phyloP scores from a whole-genome alignment of 495 filamentous ascomycete genomes.

The Hapsidospora chrysogenum region DNA sequence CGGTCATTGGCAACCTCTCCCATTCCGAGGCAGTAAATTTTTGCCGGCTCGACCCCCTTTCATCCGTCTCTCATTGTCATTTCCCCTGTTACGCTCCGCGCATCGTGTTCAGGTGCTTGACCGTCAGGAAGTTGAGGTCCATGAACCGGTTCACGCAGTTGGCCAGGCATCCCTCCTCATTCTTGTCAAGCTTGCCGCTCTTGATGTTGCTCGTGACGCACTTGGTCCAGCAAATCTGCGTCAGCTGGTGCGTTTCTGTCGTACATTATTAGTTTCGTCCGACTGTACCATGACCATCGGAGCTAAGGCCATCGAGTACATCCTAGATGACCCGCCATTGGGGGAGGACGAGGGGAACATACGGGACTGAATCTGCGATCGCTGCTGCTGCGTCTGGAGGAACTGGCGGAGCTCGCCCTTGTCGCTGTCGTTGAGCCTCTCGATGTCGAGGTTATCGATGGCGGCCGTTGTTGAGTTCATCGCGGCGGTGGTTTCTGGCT shows the following conservation, averaged over 20 bases:
- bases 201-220: constrained; percentile 56
- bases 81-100: too few species aligned
- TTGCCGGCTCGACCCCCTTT: too few species aligned
- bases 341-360: constrained; percentile 16
- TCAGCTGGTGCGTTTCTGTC: constrained; percentile 63
- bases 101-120: constrained; percentile 57
- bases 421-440: constrained; percentile 62
- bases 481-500: constrained; percentile 3
- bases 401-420: constrained; percentile 76
- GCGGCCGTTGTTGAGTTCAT: constrained; percentile 21
- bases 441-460: constrained; percentile 35
- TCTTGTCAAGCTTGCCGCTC: constrained; percentile 47
- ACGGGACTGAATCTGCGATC: constrained; percentile 66
- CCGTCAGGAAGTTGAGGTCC: constrained; percentile 64
- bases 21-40: too few species aligned
- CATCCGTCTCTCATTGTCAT: too few species aligned
- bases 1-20: too few species aligned
- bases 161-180: constrained; percentile 63
- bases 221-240: constrained; percentile 85
- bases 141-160: constrained; percentile 92
- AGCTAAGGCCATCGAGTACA: background rate
- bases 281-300: too few species aligned
- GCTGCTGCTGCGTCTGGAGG: constrained; percentile 64
- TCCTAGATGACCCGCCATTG: background rate
- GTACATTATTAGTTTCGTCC: background rate